Conservation (phyloP, 345 rosid genomes). For the Citrus cavaleriei region DNA sequence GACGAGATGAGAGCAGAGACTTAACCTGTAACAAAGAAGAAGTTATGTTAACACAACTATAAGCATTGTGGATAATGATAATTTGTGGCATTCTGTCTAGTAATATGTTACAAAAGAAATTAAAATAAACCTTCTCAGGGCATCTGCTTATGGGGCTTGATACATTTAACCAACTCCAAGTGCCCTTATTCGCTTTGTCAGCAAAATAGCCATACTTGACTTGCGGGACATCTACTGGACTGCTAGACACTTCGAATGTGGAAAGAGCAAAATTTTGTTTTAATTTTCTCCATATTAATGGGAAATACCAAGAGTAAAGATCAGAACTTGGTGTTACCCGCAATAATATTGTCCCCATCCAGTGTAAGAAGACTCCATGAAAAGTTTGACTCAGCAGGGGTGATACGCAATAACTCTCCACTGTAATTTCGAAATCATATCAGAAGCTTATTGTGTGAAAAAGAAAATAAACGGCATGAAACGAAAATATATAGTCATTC, state of each 20-base stretch:
- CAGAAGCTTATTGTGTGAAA: slow-evolving; percentile 13
- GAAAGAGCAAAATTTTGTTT: slow-evolving; percentile 15
- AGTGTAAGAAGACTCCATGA: slow-evolving; percentile 70
- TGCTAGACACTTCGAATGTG: slow-evolving; percentile 61
- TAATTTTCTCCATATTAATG: slow-evolving; percentile 2
- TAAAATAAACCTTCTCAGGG: slow-evolving; percentile 51
- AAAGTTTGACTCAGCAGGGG: slow-evolving; percentile 55
- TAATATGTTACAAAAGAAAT: slow-evolving; percentile 1
- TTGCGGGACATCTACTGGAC: slow-evolving; percentile 71
- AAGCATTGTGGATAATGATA: not conserved
- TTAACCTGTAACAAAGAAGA: slow-evolving; percentile 43
- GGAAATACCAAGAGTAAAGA: not conserved
- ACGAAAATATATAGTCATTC: not conserved
- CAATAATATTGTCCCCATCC: slow-evolving; percentile 70
- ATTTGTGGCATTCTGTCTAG: not conserved
- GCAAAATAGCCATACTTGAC: slow-evolving; percentile 65
- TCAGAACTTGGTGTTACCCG: slow-evolving; percentile 49
- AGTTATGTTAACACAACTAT: not conserved
- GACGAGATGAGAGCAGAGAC: slow-evolving; percentile 51
- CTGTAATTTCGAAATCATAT: slow-evolving; percentile 38
- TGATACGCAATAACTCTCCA: slow-evolving; percentile 61
- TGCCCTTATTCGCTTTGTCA: slow-evolving; percentile 30
- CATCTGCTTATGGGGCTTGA: slow-evolving; percentile 60
- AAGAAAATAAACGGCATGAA: not conserved
- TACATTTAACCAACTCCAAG: slow-evolving; percentile 69